Conservation (phyloP, 2,329 filamentous ascomycete genomes). For the Blastomyces gilchristii region DNA sequence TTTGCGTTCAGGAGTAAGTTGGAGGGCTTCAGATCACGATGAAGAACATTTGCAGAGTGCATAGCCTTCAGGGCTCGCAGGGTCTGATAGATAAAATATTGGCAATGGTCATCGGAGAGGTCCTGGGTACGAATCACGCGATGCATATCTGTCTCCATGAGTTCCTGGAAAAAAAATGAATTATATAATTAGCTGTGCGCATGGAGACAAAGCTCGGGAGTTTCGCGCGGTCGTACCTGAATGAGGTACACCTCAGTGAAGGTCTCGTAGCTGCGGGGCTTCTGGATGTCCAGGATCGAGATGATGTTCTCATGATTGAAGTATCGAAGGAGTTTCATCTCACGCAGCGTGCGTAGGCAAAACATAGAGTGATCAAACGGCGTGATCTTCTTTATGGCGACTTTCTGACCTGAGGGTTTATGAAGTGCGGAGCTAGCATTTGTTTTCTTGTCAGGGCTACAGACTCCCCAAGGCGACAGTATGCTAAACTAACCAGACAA, state of each 20-base stretch:
- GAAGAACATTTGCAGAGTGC: conserved; percentile 97
- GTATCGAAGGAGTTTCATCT: conserved; percentile 98
- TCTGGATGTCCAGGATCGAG: conserved; percentile 97
- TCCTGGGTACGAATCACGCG: conserved; percentile 97
- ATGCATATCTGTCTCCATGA: conserved; percentile 99
- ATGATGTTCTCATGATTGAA: conserved; percentile 99
- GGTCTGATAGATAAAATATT: conserved; percentile 99
- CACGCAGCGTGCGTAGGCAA: conserved; percentile 86
- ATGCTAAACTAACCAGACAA: conserved; percentile 68
- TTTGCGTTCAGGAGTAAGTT: conserved; percentile 96
- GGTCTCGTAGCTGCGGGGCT: conserved; percentile 87
- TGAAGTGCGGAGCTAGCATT: conserved; percentile 75
- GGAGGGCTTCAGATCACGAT: conserved; percentile 94
- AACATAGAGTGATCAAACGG: conserved; percentile 99
- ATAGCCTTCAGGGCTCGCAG: conserved; percentile 95
- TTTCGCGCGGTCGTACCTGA: conserved; percentile 53
- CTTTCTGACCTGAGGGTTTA: conserved; percentile 96
- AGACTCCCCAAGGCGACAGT: background rate
- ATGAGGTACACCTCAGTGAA: conserved; percentile 99
- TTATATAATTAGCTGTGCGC: background rate
- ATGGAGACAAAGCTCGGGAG: background rate
- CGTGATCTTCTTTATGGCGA: conserved; percentile 99
- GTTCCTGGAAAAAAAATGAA: conserved; percentile 49
- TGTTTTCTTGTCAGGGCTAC: conserved; percentile 11
- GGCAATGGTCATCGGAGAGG: conserved; percentile 96